Conservation (phyloP, 306 rosid genomes). For the barrel medic (Medicago truncatula) region DNA sequence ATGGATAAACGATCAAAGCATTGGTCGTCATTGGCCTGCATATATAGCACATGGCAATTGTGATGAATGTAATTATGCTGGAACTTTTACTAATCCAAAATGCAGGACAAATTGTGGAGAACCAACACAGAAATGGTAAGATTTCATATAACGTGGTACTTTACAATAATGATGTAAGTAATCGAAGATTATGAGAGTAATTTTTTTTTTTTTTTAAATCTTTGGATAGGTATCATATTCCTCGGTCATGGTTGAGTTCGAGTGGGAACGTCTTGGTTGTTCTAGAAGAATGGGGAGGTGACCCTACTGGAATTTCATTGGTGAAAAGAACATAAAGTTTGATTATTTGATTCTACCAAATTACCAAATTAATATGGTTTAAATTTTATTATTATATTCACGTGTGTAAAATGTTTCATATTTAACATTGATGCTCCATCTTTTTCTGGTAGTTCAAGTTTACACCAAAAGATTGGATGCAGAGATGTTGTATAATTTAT, state of each 20-base stretch:
- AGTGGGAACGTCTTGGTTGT: constrained; percentile 75
- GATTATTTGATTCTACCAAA: constrained; percentile 41
- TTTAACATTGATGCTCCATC: constrained; percentile 21
- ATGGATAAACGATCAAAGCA: constrained; percentile 84
- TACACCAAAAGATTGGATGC: constrained; percentile 41
- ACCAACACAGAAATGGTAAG: constrained; percentile 88
- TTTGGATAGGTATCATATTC: constrained; percentile 86
- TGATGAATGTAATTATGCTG: constrained; percentile 62
- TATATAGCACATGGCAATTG: constrained; percentile 68
- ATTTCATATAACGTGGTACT: constrained; percentile 9
- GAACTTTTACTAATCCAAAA: constrained; percentile 65
- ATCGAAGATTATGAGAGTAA: not conserved
- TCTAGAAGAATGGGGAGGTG: constrained; percentile 96
- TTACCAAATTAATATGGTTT: constrained; percentile 44
- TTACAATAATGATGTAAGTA: not conserved
- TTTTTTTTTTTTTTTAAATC: not conserved
- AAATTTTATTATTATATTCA: constrained; percentile 15
- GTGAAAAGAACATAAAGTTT: constrained; percentile 59
- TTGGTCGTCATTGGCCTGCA: constrained; percentile 89
- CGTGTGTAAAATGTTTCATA: constrained; percentile 28
- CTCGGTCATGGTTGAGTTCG: constrained; percentile 82
- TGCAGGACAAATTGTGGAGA: constrained; percentile 67
- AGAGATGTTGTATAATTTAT: constrained; percentile 45
- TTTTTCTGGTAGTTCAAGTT: constrained; percentile 38
- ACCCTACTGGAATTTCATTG: constrained; percentile 68